Conservation (phyloP, 305 asterid species). For the Ajuga reptans region DNA sequence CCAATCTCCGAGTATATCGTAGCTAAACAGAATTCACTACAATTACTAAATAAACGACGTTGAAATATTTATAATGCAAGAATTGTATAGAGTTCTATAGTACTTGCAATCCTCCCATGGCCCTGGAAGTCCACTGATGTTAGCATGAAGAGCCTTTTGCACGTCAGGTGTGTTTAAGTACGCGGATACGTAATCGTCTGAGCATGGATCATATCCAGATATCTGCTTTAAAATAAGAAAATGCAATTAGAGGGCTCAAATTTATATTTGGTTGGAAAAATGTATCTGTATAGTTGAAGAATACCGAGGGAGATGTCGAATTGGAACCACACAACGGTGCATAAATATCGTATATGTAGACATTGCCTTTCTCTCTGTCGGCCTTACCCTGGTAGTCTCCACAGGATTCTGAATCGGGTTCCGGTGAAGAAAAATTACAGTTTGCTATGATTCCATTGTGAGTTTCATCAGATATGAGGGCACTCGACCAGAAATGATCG, state of each 20-base stretch:
- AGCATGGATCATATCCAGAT: slow-evolving; percentile 37
- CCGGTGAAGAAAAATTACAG: slow-evolving; percentile 33
- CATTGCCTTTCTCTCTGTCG: background rate
- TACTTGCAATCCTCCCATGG: slow-evolving; percentile 50
- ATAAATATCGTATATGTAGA: slow-evolving; percentile 33
- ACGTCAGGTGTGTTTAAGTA: slow-evolving; percentile 42
- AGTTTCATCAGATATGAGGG: slow-evolving; percentile 47
- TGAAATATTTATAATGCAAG: background rate
- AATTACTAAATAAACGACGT: background rate
- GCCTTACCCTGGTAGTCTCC: background rate
- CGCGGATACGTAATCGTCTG: slow-evolving; percentile 19
- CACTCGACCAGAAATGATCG: slow-evolving; percentile 40
- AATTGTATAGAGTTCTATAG: background rate
- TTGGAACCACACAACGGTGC: slow-evolving; percentile 39
- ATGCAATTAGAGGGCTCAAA: background rate
- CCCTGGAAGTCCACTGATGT: slow-evolving; percentile 27
- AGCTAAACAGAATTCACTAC: background rate
- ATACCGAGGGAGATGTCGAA: slow-evolving; percentile 30
- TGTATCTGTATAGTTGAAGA: background rate
- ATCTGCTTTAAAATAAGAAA: slow-evolving; percentile 7
- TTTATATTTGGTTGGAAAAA: background rate
- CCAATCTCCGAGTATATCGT: slow-evolving; percentile 3
- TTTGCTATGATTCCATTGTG: slow-evolving; percentile 24
- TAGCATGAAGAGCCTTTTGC: slow-evolving; percentile 49
- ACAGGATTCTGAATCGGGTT: slow-evolving; percentile 18